Percentiles rank a stretch among this genome's conserved stretches.
These are phyloP conservation scores for Aphanomyces cochlioides DNA, from an alignment of 352 stramenopile genomes.

Conservation along the genomic window DNA sequence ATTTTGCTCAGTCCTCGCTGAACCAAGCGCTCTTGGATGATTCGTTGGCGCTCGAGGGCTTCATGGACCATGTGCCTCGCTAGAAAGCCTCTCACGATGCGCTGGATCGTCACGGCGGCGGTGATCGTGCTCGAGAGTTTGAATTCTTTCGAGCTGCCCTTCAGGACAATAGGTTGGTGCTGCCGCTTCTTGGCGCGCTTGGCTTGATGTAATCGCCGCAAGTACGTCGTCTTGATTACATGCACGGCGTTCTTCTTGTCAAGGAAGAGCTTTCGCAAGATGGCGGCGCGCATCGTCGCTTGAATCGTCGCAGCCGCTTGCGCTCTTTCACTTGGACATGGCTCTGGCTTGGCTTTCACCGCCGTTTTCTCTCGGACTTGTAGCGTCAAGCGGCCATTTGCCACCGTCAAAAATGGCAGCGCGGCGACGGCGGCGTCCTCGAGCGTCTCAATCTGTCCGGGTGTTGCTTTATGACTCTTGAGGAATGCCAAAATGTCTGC, in stretches of 20 bases:
- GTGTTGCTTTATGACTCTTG: background rate
- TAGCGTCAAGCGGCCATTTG: background rate
- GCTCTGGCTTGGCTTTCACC: background rate
- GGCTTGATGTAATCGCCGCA: background rate
- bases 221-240: slow-evolving; percentile 5
- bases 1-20: background rate
- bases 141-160: background rate
- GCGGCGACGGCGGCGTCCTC: slow-evolving; percentile 3
- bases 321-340: background rate
- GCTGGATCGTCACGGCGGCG: slow-evolving; percentile 2
- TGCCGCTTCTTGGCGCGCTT: slow-evolving; percentile 9
- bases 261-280: background rate
- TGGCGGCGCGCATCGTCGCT: background rate
- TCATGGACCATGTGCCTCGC: background rate
- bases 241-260: background rate
- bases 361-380: background rate
- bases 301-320: background rate
- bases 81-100: background rate
- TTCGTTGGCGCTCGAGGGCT: background rate
- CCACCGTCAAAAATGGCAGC: background rate
- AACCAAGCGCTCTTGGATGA: background rate
- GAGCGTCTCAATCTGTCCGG: background rate
- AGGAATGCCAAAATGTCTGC: background rate
- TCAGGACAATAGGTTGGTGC: background rate
- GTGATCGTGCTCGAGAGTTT: background rate